phyloP scores from a whole-genome alignment of 805 yeast genomes.

The Pachysolen tannophilus region DNA sequence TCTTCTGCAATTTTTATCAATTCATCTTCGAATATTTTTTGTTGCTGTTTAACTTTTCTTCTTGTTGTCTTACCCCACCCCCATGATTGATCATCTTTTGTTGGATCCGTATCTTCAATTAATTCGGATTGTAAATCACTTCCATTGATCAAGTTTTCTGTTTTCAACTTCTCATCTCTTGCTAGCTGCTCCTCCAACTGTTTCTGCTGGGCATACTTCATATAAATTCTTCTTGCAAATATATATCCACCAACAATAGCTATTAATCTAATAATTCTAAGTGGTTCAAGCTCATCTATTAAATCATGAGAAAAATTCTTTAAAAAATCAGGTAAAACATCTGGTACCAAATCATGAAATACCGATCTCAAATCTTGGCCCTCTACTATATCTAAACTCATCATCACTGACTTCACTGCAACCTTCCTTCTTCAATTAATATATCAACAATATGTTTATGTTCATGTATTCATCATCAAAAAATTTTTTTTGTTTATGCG shows the following conservation, averaged over 20 bases:
- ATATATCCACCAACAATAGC: constrained; percentile 57
- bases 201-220: constrained; percentile 47
- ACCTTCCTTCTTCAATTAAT: constrained; percentile 2
- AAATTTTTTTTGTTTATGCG: too few relatives aligned
- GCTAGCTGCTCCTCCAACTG: constrained; percentile 41
- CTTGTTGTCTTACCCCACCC: constrained; percentile 82
- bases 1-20: constrained; percentile 33
- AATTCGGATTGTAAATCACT: constrained; percentile 29
- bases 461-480: not conserved
- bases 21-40: constrained; percentile 42
- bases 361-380: too few relatives aligned
- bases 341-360: constrained; percentile 6
- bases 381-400: too few relatives aligned
- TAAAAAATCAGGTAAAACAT: constrained; percentile 11
- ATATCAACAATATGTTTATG: not conserved
- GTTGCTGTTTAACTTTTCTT: constrained; percentile 45
- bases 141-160: constrained; percentile 21
- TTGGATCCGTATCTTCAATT: constrained; percentile 27
- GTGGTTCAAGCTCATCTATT: constrained; percentile 33
- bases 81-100: constrained; percentile 37
- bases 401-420: constrained; percentile 2
- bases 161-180: constrained; percentile 36
- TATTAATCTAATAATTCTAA: constrained; percentile 38
- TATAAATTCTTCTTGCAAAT: constrained; percentile 46
- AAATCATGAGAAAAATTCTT: constrained; percentile 27